Conservation (phyloP, 2,329 filamentous ascomycete genomes). For the Aspergillus nomiae region DNA sequence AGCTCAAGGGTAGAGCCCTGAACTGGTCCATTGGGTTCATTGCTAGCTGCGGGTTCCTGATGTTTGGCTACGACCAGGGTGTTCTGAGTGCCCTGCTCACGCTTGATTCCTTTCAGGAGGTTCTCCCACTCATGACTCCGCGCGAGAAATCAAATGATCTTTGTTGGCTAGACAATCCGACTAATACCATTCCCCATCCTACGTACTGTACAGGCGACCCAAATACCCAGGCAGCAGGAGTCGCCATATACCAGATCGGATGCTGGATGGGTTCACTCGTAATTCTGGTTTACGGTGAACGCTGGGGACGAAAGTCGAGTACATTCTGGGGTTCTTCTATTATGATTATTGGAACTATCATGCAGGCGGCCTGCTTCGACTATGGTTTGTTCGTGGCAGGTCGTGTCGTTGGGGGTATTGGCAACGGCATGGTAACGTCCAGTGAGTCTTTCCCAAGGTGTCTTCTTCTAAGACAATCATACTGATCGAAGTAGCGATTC, state of each 20-base stretch:
- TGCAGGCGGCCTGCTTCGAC: conserved; percentile 9
- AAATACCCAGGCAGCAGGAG: conserved; percentile 10
- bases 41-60: conserved; percentile 8
- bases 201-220: conserved; percentile 6
- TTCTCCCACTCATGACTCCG: conserved; percentile 7
- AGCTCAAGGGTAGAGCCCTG: neutral
- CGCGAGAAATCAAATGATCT: conserved; percentile 7
- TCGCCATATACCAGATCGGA: conserved; percentile 9
- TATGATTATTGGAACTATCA: conserved; percentile 11
- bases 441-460: conserved; percentile 13
- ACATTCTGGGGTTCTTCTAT: conserved; percentile 11
- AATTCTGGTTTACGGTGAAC: conserved; percentile 8
- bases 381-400: conserved; percentile 40
- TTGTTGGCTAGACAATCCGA: conserved; percentile 8
- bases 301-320: conserved; percentile 9
- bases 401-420: conserved; percentile 32
- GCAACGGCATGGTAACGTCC: conserved; percentile 30
- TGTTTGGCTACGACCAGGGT: conserved; percentile 11
- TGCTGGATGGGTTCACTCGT: conserved; percentile 10
- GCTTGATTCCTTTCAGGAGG: conserved; percentile 9
- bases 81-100: conserved; percentile 9
- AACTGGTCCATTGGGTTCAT: conserved; percentile 12
- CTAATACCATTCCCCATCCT: conserved; percentile 1
- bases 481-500: conserved; percentile 21
- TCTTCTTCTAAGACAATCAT: neutral